These are phyloP conservation scores for Mytilinidion resinicola DNA, from an alignment of 495 filamentous ascomycete species.

Conservation along the genomic window DNA sequence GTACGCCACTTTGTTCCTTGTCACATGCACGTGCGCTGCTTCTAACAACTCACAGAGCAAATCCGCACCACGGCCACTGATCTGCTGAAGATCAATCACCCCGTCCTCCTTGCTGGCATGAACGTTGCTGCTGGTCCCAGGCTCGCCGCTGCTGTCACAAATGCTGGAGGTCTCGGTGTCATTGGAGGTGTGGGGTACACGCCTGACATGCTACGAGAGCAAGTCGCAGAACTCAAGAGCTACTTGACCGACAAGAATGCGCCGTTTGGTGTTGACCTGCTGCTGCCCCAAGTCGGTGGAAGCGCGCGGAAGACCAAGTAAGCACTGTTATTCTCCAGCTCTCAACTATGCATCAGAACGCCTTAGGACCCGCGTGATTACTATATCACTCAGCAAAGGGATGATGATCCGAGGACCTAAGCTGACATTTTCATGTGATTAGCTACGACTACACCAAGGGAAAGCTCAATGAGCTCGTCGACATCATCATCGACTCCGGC, in stretches of 20 bases:
- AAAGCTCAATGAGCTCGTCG: constrained; percentile 84
- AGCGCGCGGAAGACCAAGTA: constrained; percentile 92
- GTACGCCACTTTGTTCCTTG: constrained; percentile 9
- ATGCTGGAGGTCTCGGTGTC: constrained; percentile 93
- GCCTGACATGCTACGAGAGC: constrained; percentile 91
- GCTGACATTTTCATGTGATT: constrained; percentile 14
- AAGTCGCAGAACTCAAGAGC: constrained; percentile 89
- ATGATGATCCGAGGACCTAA: background rate
- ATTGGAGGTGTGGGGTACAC: constrained; percentile 96
- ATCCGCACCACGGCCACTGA: constrained; percentile 86
- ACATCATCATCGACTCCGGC: constrained; percentile 85
- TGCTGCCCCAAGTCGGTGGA: constrained; percentile 91
- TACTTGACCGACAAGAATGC: constrained; percentile 88
- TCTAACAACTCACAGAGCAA: constrained; percentile 52
- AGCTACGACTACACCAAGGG: constrained; percentile 99
- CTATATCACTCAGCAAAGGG: background rate
- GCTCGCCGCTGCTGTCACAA: constrained; percentile 93
- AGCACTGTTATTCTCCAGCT: constrained; percentile 24
- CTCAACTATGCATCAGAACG: background rate
- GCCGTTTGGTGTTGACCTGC: constrained; percentile 95
- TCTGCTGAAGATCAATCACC: constrained; percentile 95
- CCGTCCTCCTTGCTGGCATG: constrained; percentile 93
- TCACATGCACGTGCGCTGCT: constrained; percentile 15
- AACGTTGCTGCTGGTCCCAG: constrained; percentile 97
- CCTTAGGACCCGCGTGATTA: too few species aligned